These are phyloP conservation scores for Cryptosporidium felis DNA, from an alignment of 169 alveolate species.

Conservation along the genomic window DNA sequence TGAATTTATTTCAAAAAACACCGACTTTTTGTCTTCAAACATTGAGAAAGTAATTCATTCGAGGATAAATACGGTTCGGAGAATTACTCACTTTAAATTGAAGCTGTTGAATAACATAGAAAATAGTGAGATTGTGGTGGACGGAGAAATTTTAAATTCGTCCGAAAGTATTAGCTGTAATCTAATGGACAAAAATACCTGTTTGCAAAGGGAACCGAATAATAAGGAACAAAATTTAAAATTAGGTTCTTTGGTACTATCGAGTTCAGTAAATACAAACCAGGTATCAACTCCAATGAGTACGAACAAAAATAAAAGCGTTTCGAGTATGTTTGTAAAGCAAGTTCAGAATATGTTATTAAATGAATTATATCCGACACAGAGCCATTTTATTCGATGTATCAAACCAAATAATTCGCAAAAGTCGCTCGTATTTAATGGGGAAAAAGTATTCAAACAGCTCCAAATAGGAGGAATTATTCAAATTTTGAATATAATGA, in stretches of 20 bases:
- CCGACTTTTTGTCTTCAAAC: slow-evolving; percentile 75
- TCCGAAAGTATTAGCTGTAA: too few species aligned
- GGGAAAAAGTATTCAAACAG: slow-evolving; percentile 75
- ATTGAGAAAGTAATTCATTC: slow-evolving; percentile 63
- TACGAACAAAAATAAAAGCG: slow-evolving; percentile 64
- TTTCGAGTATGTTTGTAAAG: slow-evolving; percentile 65
- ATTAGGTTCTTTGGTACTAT: background rate
- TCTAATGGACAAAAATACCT: too few species aligned
- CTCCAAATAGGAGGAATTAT: slow-evolving; percentile 77
- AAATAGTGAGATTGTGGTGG: background rate
- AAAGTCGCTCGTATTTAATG: slow-evolving; percentile 70
- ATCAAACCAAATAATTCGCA: slow-evolving; percentile 77
- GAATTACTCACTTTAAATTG: background rate
- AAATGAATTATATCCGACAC: slow-evolving; percentile 73
- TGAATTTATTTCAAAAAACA: slow-evolving; percentile 75
- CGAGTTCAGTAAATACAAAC: background rate
- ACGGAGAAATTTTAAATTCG: too few species aligned
- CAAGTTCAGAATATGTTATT: slow-evolving; percentile 75
- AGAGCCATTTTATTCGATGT: slow-evolving; percentile 76
- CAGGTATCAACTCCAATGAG: slow-evolving; percentile 59
- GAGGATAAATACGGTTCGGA: slow-evolving; percentile 10
- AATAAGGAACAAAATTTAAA: too few species aligned
- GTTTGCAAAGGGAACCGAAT: too few species aligned
- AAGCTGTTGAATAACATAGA: background rate
- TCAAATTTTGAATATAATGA: slow-evolving; percentile 77